These are phyloP conservation scores for Saccharomycopsis sp. DNA, from an alignment of 805 yeast species.

Conservation along the genomic window DNA sequence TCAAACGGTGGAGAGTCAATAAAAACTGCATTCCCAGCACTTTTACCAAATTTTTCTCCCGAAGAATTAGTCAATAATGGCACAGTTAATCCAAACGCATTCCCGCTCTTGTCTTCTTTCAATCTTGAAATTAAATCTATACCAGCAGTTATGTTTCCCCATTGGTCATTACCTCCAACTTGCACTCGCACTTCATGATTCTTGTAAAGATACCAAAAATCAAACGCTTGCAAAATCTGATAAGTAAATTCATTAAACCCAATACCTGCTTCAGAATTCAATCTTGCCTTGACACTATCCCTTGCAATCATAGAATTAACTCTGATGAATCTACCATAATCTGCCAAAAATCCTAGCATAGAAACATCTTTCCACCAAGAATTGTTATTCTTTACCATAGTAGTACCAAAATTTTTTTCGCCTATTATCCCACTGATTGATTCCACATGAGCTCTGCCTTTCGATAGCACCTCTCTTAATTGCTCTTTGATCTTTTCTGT, in stretches of 20 bases:
- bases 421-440: too few species aligned
- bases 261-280: slow-evolving; percentile 63
- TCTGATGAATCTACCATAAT: slow-evolving; percentile 71
- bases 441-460: slow-evolving; percentile 57
- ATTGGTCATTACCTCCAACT: slow-evolving; percentile 95
- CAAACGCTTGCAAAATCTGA: slow-evolving; percentile 89
- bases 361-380: slow-evolving; percentile 81
- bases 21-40: slow-evolving; percentile 95
- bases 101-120: slow-evolving; percentile 26
- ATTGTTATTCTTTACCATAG: slow-evolving; percentile 50
- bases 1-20: slow-evolving; percentile 80
- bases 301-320: slow-evolving; percentile 83
- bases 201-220: slow-evolving; percentile 73
- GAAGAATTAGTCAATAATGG: slow-evolving; percentile 82
- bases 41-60: slow-evolving; percentile 93
- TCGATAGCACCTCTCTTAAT: slow-evolving; percentile 49
- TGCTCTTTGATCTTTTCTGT: slow-evolving; percentile 55
- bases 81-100: slow-evolving; percentile 74
- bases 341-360: slow-evolving; percentile 70
- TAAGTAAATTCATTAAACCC: slow-evolving; percentile 94
- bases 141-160: slow-evolving; percentile 98
- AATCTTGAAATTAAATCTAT: slow-evolving; percentile 74
- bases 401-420: not conserved
- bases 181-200: slow-evolving; percentile 59
- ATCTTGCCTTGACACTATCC: slow-evolving; percentile 75